Evolutionary conservation across 148 eudicot genomes (phyloP).

Genomic region (Limonium bicolor): DNA sequence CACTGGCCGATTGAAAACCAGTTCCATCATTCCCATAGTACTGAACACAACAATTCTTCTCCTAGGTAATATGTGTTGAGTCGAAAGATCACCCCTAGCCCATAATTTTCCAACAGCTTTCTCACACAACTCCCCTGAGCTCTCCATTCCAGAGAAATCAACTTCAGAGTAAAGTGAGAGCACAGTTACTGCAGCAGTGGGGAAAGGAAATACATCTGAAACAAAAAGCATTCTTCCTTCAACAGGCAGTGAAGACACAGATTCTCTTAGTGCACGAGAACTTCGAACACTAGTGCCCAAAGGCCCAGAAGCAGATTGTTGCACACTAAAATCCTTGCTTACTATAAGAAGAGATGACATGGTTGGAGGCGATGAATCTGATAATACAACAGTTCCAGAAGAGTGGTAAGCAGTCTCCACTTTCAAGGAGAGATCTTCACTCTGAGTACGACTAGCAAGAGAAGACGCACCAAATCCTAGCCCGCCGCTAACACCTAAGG

Average conservation of each 20-base stretch:
- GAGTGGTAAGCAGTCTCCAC: conserved; percentile 76
- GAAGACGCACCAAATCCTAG: conserved; percentile 67
- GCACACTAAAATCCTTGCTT: conserved; percentile 60
- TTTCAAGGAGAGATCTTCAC: conserved; percentile 74
- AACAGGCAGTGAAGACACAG: conserved; percentile 77
- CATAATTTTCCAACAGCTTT: conserved; percentile 63
- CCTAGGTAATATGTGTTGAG: conserved; percentile 89
- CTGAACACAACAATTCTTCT: conserved; percentile 81
- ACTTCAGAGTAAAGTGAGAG: conserved; percentile 80
- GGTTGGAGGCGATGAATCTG: conserved; percentile 88
- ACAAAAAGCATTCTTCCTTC: conserved; percentile 95
- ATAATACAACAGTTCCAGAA: conserved; percentile 82
- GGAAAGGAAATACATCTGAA: conserved; percentile 75
- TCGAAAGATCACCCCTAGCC: conserved; percentile 93
- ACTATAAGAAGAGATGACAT: conserved; percentile 79
- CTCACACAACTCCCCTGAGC: conserved; percentile 51
- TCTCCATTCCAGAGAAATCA: conserved; percentile 42
- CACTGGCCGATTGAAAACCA: conserved; percentile 88
- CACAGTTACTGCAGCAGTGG: conserved; percentile 60
- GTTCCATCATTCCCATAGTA: conserved; percentile 99
- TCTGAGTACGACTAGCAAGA: conserved; percentile 69
- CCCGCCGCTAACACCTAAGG: conserved; percentile 69
- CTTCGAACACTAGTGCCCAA: conserved; percentile 50
- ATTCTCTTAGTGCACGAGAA: conserved; percentile 78
- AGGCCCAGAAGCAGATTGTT: conserved; percentile 43